These are phyloP conservation scores for Coemansia sp. DNA, from an alignment of 192 early-diverging fungal species.

Conservation along the genomic window DNA sequence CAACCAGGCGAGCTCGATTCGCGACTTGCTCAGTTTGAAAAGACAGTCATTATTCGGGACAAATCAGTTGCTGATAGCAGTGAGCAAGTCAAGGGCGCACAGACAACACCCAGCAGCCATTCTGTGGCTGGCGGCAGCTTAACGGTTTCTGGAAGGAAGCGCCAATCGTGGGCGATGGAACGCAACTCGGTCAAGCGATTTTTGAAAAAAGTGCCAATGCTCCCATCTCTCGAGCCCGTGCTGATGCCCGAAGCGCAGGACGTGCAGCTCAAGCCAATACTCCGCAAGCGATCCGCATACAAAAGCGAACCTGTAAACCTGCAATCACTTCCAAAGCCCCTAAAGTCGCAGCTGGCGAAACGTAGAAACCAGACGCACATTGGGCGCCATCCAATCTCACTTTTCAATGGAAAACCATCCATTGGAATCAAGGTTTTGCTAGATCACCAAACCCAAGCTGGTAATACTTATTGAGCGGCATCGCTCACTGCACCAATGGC, in stretches of 20 bases:
- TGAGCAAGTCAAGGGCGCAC: neutral
- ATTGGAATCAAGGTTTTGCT: neutral
- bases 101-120: neutral
- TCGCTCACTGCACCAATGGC: neutral
- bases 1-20: conserved; percentile 8
- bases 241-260: conserved; percentile 4
- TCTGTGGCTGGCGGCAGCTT: neutral
- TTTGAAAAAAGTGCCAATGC: conserved; percentile 46
- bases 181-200: conserved; percentile 51
- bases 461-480: neutral
- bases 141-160: conserved; percentile 22
- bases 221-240: conserved; percentile 22
- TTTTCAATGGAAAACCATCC: neutral
- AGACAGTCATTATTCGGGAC: conserved; percentile 22
- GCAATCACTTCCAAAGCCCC: conserved; percentile 1
- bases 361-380: neutral
- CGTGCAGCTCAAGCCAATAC: conserved; percentile 26
- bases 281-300: conserved; percentile 52
- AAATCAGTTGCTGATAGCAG: neutral
- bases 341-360: neutral
- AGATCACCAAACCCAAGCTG: neutral
- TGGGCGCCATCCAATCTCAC: neutral
- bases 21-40: conserved; percentile 19
- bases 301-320: conserved; percentile 1
- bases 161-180: conserved; percentile 46